A percentile compares a stretch with the other conserved stretches of the same genome.
phyloP scores from a whole-genome alignment of 306 rosid genomes.

The Argentina anserina region DNA sequence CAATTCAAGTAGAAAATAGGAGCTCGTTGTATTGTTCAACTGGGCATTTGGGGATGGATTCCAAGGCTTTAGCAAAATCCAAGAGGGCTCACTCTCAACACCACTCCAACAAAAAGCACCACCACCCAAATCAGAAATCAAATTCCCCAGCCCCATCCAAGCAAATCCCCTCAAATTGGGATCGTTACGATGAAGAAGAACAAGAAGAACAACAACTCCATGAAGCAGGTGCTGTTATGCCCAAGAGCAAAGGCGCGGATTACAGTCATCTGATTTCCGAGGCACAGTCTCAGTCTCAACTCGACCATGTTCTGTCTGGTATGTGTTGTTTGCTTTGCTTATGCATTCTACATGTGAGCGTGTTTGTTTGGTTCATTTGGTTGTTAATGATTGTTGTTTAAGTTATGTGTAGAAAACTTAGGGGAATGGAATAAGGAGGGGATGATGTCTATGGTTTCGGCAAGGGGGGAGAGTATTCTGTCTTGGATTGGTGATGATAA shows the following conservation, averaged over 20 bases:
- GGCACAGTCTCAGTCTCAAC: conserved; percentile 48
- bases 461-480: conserved; percentile 54
- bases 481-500: conserved; percentile 65
- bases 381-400: background rate
- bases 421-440: conserved; percentile 65
- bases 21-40: no score
- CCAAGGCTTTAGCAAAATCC: conserved; percentile 75
- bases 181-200: conserved; percentile 59
- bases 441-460: conserved; percentile 58
- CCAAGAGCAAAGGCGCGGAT: conserved; percentile 81
- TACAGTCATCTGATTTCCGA: conserved; percentile 59
- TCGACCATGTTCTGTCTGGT: conserved; percentile 51
- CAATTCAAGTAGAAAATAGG: no score
- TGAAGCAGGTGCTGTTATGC: no score
- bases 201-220: no score
- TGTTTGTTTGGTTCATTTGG: background rate
- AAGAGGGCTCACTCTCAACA: conserved; percentile 82
- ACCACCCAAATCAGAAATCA: conserved; percentile 38
- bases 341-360: background rate
- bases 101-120: conserved; percentile 51
- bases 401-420: conserved; percentile 26
- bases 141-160: no score
- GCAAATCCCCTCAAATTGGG: conserved; percentile 66
- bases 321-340: conserved; percentile 24
- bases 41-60: conserved; percentile 44